These are phyloP conservation scores for Fusarium burgessii DNA, from an alignment of 2,329 filamentous ascomycete species.

Conservation along the genomic window DNA sequence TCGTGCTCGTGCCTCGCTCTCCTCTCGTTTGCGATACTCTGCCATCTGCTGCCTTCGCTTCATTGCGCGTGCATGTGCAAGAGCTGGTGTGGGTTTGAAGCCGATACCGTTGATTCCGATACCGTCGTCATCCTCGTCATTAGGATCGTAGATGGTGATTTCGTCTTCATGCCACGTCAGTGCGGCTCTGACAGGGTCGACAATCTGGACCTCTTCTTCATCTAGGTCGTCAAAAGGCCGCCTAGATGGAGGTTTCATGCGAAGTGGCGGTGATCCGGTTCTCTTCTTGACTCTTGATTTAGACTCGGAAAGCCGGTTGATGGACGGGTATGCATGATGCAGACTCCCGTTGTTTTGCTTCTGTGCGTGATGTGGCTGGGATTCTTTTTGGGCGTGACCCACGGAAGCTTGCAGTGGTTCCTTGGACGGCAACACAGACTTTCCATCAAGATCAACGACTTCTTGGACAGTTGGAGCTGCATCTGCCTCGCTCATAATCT, in stretches of 20 bases:
- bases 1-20: constrained; percentile 68
- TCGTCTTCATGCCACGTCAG: constrained; percentile 77
- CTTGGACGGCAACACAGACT: constrained; percentile 5
- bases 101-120: constrained; percentile 76
- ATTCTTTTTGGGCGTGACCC: constrained; percentile 1
- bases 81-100: constrained; percentile 72
- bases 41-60: constrained; percentile 71
- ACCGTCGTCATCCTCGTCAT: constrained; percentile 75
- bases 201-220: constrained; percentile 54
- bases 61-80: constrained; percentile 68
- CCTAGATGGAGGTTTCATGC: constrained; percentile 42
- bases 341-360: constrained; percentile 36
- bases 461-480: constrained; percentile 20
- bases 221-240: constrained; percentile 39
- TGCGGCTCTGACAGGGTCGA: constrained; percentile 68
- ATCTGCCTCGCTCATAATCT: constrained; percentile 49
- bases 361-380: constrained; percentile 12
- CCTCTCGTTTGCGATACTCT: constrained; percentile 71
- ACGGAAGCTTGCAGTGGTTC: constrained; percentile 6
- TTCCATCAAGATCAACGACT: constrained; percentile 20
- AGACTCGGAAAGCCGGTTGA: constrained; percentile 55
- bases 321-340: constrained; percentile 54
- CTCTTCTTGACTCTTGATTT: constrained; percentile 53
- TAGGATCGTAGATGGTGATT: constrained; percentile 74
- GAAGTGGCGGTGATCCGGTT: constrained; percentile 56